Base-by-base conservation (phyloP, 352 stramenopile species). In the Plasmopara muralis region DNA sequence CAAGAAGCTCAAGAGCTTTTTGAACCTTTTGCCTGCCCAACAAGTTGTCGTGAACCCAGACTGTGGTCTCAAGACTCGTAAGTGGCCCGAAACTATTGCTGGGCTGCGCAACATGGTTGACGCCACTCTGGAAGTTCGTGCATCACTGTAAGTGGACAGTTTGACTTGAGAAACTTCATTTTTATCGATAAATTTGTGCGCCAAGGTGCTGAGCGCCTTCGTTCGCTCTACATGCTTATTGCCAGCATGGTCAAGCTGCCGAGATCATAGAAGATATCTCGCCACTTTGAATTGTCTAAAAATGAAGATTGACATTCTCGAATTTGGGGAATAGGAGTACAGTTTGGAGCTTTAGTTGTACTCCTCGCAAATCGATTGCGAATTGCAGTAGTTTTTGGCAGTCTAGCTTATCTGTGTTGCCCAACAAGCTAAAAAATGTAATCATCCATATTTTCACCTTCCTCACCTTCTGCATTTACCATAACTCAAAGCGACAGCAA, bases 41-140 rank as follows among this genome's bases (percentile, higher is more conserved):
- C 73, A 93, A 54, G 64, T 95, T 9, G 72, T 95, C 5, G 83
- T 96, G 30, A 97, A 97, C 77, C 90, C 90, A 14, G 90, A 97
- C 68, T 97, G 88, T 65, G 90, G 90, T 46, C 76, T 97, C 16
- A 97, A 97, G 73, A 97, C 90, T 1, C 85, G 90, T 50, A 89
- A 83, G 55, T 97, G 90, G 90, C 84, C 85, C 13, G 86, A 96
- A 64, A 95, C 84, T 20, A 95, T 95, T 52, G 82, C 69, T 30
- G 85, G 84, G 15, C 70, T 96, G 47, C 72, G 78, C 56, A 93
- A 95, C 74, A 95, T 95, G 81, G 87, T 96, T 20, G 77, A 86
- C 50, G 87, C 85, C 42, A 89, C 81, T 28, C 66, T 60, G 28
- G 69, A 85, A 60, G 81, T 91, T 20, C 78, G 81, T 53, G 81